These are phyloP conservation scores for Kandelia obovata DNA, from an alignment of 345 rosid genomes.

Conservation along the genomic window DNA sequence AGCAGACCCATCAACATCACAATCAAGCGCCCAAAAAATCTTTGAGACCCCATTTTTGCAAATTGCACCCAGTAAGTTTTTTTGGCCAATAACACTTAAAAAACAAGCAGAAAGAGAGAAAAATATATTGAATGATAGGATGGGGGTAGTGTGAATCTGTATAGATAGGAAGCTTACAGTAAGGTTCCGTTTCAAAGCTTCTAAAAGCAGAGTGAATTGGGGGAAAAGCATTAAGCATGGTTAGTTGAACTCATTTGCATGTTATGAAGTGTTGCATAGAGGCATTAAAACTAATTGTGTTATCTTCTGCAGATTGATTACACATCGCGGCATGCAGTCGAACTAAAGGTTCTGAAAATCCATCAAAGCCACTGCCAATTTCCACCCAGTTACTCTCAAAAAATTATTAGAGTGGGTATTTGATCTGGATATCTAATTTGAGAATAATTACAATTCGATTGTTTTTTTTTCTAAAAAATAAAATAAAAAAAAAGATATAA, in stretches of 20 bases:
- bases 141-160: not conserved
- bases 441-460: too few relatives aligned
- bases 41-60: slow-evolving; percentile 28
- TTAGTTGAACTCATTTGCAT: slow-evolving; percentile 23
- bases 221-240: not conserved
- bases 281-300: slow-evolving; percentile 27
- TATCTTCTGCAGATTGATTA: too few relatives aligned
- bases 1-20: slow-evolving; percentile 10
- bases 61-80: too few relatives aligned
- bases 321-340: too few relatives aligned
- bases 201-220: not conserved
- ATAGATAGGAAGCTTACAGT: slow-evolving; percentile 27
- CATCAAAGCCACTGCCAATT: too few relatives aligned
- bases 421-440: too few relatives aligned
- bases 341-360: too few relatives aligned
- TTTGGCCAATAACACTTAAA: not conserved
- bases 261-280: slow-evolving; percentile 10
- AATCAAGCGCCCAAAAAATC: slow-evolving; percentile 14
- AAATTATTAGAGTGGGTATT: too few relatives aligned
- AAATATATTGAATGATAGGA: not conserved
- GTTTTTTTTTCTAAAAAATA: too few relatives aligned
- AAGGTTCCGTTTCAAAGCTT: slow-evolving; percentile 31
- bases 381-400: too few relatives aligned
- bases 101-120: not conserved
- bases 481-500: too few relatives aligned